These are phyloP conservation scores for Zymoseptoria ardabiliae DNA, from an alignment of 2,329 filamentous ascomycete species.

Conservation along the genomic window DNA sequence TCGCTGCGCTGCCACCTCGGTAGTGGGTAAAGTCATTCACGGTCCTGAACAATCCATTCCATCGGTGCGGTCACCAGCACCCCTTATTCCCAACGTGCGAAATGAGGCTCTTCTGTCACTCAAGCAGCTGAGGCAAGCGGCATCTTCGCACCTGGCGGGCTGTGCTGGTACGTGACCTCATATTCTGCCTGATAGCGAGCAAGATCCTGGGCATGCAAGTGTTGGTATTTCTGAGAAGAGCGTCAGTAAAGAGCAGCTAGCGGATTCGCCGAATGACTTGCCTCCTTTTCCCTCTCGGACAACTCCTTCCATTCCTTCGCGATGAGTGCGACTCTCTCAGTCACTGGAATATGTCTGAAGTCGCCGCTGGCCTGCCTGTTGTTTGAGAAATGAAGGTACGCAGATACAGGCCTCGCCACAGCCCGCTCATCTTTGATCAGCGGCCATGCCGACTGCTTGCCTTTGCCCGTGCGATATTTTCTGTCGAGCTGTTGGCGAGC, in stretches of 20 bases:
- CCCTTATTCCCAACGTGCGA: not conserved
- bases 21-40: not conserved
- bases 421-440: conserved; percentile 50
- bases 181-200: conserved; percentile 12
- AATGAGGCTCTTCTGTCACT: not conserved
- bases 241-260: not conserved
- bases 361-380: conserved; percentile 45
- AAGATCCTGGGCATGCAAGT: conserved; percentile 3
- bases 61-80: not conserved
- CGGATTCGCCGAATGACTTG: conserved; percentile 19
- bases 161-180: conserved; percentile 5
- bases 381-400: conserved; percentile 39
- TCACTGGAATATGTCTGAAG: conserved; percentile 38
- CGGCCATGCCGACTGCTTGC: conserved; percentile 10
- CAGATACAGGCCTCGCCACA: conserved; percentile 36
- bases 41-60: not conserved
- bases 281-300: conserved; percentile 42
- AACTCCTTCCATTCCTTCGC: conserved; percentile 44
- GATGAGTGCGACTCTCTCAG: conserved; percentile 38
- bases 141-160: not conserved
- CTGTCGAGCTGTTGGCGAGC: conserved; percentile 41
- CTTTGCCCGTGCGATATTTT: conserved; percentile 4
- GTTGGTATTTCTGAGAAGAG: conserved; percentile 13
- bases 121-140: not conserved
- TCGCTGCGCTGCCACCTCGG: not conserved